A percentile compares a stretch with the other conserved stretches of the same genome.
These are phyloP conservation scores for Conidiobolus incongruus DNA, from an alignment of 371 early-diverging fungal species.

Conservation along the genomic window DNA sequence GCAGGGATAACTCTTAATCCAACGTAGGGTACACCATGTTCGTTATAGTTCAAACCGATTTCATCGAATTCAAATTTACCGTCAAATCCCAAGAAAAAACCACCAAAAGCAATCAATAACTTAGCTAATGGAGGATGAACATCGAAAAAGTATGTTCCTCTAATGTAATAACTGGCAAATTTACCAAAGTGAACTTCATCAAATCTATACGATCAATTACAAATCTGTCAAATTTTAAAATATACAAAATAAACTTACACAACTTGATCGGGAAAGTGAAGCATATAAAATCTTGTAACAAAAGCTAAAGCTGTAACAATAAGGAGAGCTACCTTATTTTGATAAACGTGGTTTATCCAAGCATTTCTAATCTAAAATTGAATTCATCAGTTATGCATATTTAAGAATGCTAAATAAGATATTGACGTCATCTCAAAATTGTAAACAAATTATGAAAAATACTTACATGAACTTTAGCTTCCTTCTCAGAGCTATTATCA, in stretches of 20 bases:
- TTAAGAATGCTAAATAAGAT: no score
- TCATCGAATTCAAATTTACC: constrained; percentile 84
- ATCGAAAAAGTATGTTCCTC: constrained; percentile 88
- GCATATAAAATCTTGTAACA: constrained; percentile 29
- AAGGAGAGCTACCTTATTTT: constrained; percentile 4
- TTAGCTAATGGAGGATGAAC: constrained; percentile 99
- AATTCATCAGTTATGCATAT: no score
- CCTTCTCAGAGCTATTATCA: no score
- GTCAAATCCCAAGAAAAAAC: constrained; percentile 72
- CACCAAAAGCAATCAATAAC: constrained; percentile 71
- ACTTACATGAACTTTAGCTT: no score
- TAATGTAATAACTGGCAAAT: constrained; percentile 89
- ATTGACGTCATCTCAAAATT: no score
- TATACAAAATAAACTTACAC: constrained; percentile 20
- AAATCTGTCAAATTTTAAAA: background rate
- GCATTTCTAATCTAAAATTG: no score
- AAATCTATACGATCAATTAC: constrained; percentile 14
- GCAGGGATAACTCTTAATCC: constrained; percentile 64
- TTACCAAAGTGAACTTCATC: constrained; percentile 99
- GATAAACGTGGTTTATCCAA: no score
- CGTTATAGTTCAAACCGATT: constrained; percentile 76
- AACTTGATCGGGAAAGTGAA: constrained; percentile 39
- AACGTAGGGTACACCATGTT: constrained; percentile 76
- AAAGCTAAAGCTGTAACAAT: constrained; percentile 15
- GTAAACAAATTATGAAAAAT: no score